Conservation (phyloP, 2,329 filamentous ascomycete genomes). For the Metarhizium album region DNA sequence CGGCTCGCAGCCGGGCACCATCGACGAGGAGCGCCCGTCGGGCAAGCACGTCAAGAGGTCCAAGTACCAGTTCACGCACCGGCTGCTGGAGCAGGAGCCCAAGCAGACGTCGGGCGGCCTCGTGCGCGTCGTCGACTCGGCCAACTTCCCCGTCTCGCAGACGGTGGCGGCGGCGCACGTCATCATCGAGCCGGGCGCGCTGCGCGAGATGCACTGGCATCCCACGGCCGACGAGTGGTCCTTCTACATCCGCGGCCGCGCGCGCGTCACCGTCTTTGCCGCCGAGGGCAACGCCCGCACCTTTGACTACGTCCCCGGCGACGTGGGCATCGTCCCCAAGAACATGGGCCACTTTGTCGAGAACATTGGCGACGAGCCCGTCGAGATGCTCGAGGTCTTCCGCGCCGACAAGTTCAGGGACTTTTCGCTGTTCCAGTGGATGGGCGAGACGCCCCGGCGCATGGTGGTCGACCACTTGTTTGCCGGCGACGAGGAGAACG, state of each 20-base stretch:
- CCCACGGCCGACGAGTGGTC: constrained; percentile 72
- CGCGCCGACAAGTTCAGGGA: constrained; percentile 60
- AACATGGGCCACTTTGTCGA: constrained; percentile 78
- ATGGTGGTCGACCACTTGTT: constrained; percentile 59
- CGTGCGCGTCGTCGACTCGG: constrained; percentile 66
- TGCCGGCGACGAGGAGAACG: constrained; percentile 46
- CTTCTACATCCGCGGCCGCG: constrained; percentile 64
- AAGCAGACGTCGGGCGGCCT: constrained; percentile 56
- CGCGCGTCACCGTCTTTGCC: constrained; percentile 64
- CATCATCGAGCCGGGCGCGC: constrained; percentile 57
- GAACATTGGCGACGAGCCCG: constrained; percentile 65
- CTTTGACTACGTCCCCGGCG: constrained; percentile 65
- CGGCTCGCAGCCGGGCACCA: constrained; percentile 51
- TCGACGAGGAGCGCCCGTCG: constrained; percentile 53
- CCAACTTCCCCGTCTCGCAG: constrained; percentile 63
- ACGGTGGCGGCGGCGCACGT: constrained; percentile 64
- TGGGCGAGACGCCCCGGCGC: constrained; percentile 58
- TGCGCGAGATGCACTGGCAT: constrained; percentile 79
- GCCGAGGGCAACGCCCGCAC: constrained; percentile 59
- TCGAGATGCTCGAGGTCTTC: constrained; percentile 70
- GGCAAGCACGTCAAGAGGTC: constrained; percentile 54
- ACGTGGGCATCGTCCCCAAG: constrained; percentile 65
- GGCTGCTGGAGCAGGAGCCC: constrained; percentile 59
- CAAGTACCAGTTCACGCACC: constrained; percentile 58
- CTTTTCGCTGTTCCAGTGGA: constrained; percentile 65